Conservation (phyloP, 306 rosid genomes). For the Castanospermum australe region DNA sequence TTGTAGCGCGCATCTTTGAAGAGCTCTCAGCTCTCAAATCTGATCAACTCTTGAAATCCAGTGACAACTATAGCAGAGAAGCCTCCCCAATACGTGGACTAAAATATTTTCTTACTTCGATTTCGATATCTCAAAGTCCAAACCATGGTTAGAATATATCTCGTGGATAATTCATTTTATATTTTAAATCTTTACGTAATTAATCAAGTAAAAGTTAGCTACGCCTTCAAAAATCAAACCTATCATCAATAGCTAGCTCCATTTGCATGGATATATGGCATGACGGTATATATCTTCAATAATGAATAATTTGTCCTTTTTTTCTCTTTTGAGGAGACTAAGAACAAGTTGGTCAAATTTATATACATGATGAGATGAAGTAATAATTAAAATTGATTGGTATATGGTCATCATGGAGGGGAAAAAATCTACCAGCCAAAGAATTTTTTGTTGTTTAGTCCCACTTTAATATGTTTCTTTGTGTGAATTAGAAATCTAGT, state of each 20-base stretch:
- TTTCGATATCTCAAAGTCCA: constrained; percentile 32
- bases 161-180: not conserved
- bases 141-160: not conserved
- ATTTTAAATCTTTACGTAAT: not conserved
- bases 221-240: not conserved
- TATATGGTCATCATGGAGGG: not conserved
- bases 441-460: not conserved
- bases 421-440: not conserved
- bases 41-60: not conserved
- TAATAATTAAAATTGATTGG: not conserved
- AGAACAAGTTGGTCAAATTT: constrained; percentile 8
- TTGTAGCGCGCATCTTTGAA: constrained; percentile 29
- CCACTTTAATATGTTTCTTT: not conserved
- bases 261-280: not conserved
- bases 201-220: not conserved
- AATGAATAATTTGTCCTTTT: constrained; percentile 8
- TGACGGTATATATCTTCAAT: not conserved
- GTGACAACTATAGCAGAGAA: not conserved
- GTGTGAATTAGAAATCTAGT: not conserved
- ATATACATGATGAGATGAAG: not conserved
- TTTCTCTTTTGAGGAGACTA: not conserved
- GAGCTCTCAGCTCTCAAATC: not conserved
- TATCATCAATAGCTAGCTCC: not conserved
- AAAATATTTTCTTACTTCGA: constrained; percentile 20
- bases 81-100: constrained; percentile 39